Evolutionary conservation across 2,329 filamentous ascomycete species (phyloP).

Genomic region (Epichloe festucae): DNA sequence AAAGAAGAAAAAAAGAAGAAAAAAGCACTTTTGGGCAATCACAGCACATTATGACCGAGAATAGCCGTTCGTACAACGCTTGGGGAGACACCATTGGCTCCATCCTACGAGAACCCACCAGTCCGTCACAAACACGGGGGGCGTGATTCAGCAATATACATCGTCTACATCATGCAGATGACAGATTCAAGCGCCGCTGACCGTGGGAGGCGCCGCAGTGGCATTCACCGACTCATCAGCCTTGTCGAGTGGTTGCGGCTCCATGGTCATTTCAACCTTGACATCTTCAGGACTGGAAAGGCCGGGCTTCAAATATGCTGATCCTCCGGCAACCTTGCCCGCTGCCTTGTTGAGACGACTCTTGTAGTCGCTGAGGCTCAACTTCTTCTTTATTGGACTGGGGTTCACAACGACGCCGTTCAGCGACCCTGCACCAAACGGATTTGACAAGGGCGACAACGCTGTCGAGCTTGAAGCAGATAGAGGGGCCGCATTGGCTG

Average conservation of each 20-base stretch:
- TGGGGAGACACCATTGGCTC: background rate
- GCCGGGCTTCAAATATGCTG: conserved; percentile 19
- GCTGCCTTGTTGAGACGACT: conserved; percentile 43
- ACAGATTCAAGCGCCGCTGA: conserved; percentile 14
- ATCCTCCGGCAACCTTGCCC: conserved; percentile 19
- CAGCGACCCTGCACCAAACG: conserved; percentile 28
- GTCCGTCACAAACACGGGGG: background rate
- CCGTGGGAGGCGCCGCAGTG: conserved; percentile 8
- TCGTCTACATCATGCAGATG: conserved; percentile 8
- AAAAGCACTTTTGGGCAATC: background rate
- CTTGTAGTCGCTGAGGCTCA: conserved; percentile 54
- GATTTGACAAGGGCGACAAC: conserved; percentile 38
- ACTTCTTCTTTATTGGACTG: conserved; percentile 53
- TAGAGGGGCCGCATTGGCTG: conserved; percentile 27
- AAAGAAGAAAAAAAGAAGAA: background rate
- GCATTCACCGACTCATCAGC: conserved; percentile 11
- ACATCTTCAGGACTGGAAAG: conserved; percentile 23
- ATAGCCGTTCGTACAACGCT: no score
- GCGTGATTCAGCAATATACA: background rate
- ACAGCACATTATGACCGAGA: no score
- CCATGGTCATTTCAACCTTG: conserved; percentile 23
- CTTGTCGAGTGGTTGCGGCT: conserved; percentile 18
- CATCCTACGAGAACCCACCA: background rate
- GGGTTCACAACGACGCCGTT: conserved; percentile 35
- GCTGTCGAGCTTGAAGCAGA: conserved; percentile 29